Conservation (phyloP, 1,284 basidiomycete species). For the Leccinum pachyderme region DNA sequence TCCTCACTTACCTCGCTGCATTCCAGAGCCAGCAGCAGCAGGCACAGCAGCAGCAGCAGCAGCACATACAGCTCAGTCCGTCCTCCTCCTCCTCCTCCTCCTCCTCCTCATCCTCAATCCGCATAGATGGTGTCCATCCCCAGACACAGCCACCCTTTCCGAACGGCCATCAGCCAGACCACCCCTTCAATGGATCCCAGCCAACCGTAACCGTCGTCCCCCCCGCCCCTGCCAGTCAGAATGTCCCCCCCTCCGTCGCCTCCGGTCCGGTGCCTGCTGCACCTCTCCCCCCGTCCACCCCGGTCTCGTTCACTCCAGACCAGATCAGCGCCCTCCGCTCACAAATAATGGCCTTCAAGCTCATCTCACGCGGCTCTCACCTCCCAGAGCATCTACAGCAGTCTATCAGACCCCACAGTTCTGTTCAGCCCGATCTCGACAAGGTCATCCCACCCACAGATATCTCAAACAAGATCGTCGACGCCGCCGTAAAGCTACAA, state of each 20-base stretch:
- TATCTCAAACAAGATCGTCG: constrained; percentile 62
- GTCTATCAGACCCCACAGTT: constrained; percentile 67
- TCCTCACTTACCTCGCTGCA: constrained; percentile 25
- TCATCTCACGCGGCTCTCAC: constrained; percentile 76
- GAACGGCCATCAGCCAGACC: constrained; percentile 30
- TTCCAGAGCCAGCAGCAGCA: constrained; percentile 33
- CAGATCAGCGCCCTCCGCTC: constrained; percentile 85
- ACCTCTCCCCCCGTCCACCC: constrained; percentile 44
- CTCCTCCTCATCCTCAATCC: constrained; percentile 10
- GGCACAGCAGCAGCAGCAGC: constrained; percentile 27
- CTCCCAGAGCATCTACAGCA: constrained; percentile 80
- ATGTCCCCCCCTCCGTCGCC: constrained; percentile 19
- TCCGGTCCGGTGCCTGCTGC: constrained; percentile 29
- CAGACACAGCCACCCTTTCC: constrained; percentile 20
- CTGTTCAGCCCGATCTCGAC: constrained; percentile 60
- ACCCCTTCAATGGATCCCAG: constrained; percentile 16
- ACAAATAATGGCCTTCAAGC: constrained; percentile 90
- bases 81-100: constrained; percentile 1
- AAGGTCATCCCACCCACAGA: constrained; percentile 60
- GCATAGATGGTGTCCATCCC: constrained; percentile 24
- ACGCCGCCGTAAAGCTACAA: constrained; percentile 77
- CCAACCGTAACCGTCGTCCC: constrained; percentile 4
- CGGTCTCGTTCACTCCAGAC: constrained; percentile 79
- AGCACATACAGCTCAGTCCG: constrained; percentile 32
- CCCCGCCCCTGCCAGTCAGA: constrained; percentile 13